Conservation (phyloP, 495 filamentous ascomycete genomes). For the Polyplosphaeria fusca region DNA sequence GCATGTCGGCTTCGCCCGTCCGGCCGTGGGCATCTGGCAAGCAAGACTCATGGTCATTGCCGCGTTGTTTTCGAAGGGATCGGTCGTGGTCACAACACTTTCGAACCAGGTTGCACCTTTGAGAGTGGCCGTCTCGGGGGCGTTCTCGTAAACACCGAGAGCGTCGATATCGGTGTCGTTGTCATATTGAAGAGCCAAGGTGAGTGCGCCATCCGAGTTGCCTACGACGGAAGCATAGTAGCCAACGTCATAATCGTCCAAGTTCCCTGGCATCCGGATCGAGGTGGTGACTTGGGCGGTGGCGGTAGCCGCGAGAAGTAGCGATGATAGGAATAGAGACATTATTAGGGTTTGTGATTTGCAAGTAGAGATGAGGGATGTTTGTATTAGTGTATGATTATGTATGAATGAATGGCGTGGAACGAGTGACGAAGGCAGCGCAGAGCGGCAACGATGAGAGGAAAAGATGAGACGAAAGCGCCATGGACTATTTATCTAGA, state of each 20-base stretch:
- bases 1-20: background rate
- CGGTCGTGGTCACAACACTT: background rate
- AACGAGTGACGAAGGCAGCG: background rate
- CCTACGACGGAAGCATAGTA: background rate
- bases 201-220: background rate
- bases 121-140: background rate
- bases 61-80: background rate
- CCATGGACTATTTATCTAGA: background rate
- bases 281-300: constrained; percentile 2
- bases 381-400: background rate
- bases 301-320: background rate
- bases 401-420: background rate
- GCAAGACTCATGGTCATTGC: background rate
- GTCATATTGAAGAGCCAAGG: background rate
- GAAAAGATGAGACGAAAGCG: background rate
- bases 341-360: background rate
- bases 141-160: background rate
- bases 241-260: background rate
- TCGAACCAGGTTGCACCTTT: background rate
- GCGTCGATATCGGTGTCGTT: background rate
- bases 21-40: background rate
- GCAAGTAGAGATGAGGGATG: background rate
- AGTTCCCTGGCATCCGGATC: background rate
- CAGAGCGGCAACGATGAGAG: background rate
- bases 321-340: background rate